Evolutionary conservation across 495 filamentous ascomycete species (phyloP).

Genomic region (Hypoxylon subgilvum): DNA sequence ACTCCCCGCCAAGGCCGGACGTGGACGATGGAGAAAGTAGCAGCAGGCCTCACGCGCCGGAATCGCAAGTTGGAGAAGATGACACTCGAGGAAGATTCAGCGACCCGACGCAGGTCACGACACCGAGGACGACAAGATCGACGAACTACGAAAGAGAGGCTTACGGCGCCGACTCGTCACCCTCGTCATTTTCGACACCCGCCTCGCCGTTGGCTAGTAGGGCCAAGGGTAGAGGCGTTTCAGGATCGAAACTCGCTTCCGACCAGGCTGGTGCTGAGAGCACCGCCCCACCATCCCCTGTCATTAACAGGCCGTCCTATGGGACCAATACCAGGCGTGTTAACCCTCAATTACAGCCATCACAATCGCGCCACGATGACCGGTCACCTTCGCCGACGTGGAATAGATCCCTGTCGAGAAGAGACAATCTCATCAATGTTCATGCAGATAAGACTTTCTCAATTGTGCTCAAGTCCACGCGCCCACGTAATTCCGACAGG

Average conservation of each 20-base stretch:
- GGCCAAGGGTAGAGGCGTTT: constrained; percentile 50
- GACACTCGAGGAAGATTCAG: constrained; percentile 8
- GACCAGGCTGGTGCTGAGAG: constrained; percentile 45
- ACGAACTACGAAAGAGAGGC: constrained; percentile 24
- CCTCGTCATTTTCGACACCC: constrained; percentile 41
- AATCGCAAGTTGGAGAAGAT: constrained; percentile 17
- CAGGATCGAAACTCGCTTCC: constrained; percentile 53
- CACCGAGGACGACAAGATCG: constrained; percentile 27
- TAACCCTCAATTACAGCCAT: constrained; percentile 38
- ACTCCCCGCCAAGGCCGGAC: constrained; percentile 53
- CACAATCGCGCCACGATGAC: constrained; percentile 31
- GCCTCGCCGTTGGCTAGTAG: constrained; percentile 43
- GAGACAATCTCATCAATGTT: constrained; percentile 48
- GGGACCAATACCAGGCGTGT: constrained; percentile 40
- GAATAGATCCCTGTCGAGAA: constrained; percentile 45
- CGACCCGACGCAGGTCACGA: constrained; percentile 17
- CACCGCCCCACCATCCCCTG: constrained; percentile 46
- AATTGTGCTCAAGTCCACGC: constrained; percentile 43
- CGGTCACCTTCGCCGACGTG: constrained; percentile 18
- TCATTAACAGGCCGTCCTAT: constrained; percentile 35
- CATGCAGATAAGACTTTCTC: constrained; percentile 59
- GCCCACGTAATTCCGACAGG: constrained; percentile 37
- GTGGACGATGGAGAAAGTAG: constrained; percentile 35
- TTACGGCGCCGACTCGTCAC: constrained; percentile 48
- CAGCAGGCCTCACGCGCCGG: constrained; percentile 19